These are phyloP conservation scores for Xylaria scruposa DNA, from an alignment of 495 filamentous ascomycete species.

Conservation along the genomic window DNA sequence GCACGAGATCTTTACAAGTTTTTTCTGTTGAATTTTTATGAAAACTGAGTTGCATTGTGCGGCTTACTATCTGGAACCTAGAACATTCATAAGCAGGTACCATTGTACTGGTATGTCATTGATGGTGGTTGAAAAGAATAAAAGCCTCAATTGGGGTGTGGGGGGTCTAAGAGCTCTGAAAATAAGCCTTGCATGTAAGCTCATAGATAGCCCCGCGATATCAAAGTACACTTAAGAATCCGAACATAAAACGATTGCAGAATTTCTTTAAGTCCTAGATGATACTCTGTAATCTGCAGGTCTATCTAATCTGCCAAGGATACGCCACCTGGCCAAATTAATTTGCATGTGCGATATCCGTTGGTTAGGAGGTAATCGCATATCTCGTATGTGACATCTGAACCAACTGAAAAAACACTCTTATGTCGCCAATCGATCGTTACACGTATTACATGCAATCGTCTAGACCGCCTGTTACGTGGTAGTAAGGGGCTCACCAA, in stretches of 20 bases:
- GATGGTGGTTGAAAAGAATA: not conserved
- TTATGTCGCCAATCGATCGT: not conserved
- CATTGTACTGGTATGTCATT: not conserved
- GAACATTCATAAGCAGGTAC: not conserved
- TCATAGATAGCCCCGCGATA: not conserved
- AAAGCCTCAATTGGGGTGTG: constrained; percentile 16
- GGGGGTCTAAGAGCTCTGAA: not conserved
- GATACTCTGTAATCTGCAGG: not conserved
- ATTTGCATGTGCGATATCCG: constrained; percentile 10
- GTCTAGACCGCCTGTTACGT: not conserved
- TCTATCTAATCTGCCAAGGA: not conserved
- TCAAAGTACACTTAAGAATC: not conserved
- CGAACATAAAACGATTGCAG: not conserved
- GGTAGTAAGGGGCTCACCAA: not conserved
- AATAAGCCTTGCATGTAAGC: not conserved
- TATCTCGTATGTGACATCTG: not conserved
- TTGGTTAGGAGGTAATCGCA: not conserved
- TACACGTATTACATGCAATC: not conserved
- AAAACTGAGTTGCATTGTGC: not conserved
- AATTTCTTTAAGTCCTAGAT: not conserved
- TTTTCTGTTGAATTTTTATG: not conserved
- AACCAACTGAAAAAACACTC: not conserved
- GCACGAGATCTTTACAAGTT: not conserved
- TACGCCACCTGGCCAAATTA: not conserved
- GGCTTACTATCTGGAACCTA: not conserved